Percentiles rank a stretch among this genome's conserved stretches.
phyloP scores from a whole-genome alignment of 495 filamentous ascomycete species.

The Platismatia glauca region DNA sequence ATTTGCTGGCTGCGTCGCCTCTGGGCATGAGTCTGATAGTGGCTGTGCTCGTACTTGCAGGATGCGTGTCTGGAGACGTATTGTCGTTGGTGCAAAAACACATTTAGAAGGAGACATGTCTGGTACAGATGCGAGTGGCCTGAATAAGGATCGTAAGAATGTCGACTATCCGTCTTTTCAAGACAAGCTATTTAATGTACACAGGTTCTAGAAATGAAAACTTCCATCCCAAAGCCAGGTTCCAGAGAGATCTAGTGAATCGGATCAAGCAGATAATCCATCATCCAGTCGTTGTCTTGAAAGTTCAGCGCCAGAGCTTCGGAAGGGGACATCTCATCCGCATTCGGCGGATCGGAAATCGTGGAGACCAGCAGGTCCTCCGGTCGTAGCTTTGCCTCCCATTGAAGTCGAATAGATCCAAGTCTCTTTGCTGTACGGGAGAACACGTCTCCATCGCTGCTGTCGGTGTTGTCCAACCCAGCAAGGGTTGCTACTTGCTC shows the following conservation, averaged over 20 bases:
- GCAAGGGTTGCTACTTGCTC: slow-evolving; percentile 1
- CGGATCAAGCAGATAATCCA: background rate
- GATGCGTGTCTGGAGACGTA: too few species aligned
- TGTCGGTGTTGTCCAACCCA: background rate
- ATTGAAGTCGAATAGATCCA: background rate
- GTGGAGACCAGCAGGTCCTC: background rate
- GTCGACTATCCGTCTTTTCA: too few species aligned
- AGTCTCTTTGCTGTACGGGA: background rate
- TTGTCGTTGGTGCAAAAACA: too few species aligned
- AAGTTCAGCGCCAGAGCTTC: background rate
- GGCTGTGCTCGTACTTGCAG: too few species aligned
- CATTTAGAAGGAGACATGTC: too few species aligned
- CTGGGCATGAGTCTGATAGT: too few species aligned
- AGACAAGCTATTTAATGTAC: too few species aligned
- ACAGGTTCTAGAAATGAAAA: too few species aligned
- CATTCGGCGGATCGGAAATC: background rate
- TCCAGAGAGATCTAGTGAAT: background rate
- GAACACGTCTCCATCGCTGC: background rate
- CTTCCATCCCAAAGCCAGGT: too few species aligned
- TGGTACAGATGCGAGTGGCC: too few species aligned
- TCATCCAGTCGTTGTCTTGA: background rate
- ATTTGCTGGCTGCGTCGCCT: too few species aligned
- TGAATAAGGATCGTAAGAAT: too few species aligned
- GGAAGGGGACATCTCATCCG: background rate
- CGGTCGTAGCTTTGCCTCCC: background rate